Base-by-base conservation (phyloP, 1,284 basidiomycete genomes). In the Ustilago sp. region DNA sequence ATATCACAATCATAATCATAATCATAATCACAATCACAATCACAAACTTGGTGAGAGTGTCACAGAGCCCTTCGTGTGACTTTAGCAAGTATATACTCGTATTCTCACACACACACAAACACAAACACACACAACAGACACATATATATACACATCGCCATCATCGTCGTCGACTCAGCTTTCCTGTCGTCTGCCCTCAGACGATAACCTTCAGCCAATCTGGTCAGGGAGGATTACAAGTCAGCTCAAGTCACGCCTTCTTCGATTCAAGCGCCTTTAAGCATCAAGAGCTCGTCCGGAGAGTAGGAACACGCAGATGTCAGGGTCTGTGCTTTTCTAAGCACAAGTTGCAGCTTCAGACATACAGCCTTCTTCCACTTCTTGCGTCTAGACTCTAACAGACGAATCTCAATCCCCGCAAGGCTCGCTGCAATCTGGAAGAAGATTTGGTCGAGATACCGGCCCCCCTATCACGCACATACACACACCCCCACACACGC, bases 281-380 rank as follows among this genome's bases (percentile, higher is more conserved):
- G n/a, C 19, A 45, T 9, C 43, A 45, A 19, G 7, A 45, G 43
- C 43, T 45, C 43, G 43, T 7, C 43, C n/a, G n/a, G 17, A 45
- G n/a, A 7, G 43, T n/a, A 19, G n/a, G 7, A 8, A 19, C n/a
- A 19, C n/a, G 43, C 19, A 58, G 58, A 64, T 58, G 62, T 43
- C 55, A 48, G 58, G 55, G 62, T 57, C 62, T 39, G 62, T 52
- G 62, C 54, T 58, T 53, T 38, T 50, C n/a, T 31, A 50, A 39
- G 51, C 51, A 45, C 59, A 41, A 61, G 39, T 32, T 34, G 15
- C 17, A 19, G 41, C 39, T 45, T 39, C 36, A 23, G 2, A 8
- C 32, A 15, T 45, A 45, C 23, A 34, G 45, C 8, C 1, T 28
- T 28, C 28, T 36, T 19, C 57, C 55, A 57, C 41, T 19, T 35